phyloP scores from a whole-genome alignment of 768 basidiomycete genomes.

The Russula olivacea region DNA sequence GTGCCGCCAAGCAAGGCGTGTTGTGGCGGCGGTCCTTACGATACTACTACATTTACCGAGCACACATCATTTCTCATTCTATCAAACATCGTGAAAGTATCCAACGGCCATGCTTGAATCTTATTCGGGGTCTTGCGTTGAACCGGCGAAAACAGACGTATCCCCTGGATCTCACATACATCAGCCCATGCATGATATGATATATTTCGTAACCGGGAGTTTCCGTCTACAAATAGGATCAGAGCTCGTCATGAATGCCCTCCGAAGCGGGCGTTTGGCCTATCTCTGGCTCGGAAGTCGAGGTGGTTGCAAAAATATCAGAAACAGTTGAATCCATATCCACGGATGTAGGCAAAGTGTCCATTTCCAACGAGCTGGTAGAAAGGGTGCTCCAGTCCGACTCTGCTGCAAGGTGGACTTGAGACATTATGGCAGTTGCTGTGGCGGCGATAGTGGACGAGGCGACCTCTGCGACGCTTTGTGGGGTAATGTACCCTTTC shows the following conservation, averaged over 20 bases:
- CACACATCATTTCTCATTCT: too few relatives aligned
- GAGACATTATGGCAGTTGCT: neutral
- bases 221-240: neutral
- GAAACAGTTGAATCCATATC: neutral
- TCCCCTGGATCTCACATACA: neutral
- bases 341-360: neutral
- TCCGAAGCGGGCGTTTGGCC: neutral
- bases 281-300: neutral
- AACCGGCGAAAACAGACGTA: too few relatives aligned
- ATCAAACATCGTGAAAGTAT: too few relatives aligned
- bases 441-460: conserved; percentile 7
- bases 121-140: too few relatives aligned
- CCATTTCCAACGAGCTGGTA: neutral
- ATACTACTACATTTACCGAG: too few relatives aligned
- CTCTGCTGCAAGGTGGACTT: neutral
- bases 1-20: too few relatives aligned
- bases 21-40: too few relatives aligned
- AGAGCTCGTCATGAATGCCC: conserved; percentile 17
- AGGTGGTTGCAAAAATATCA: neutral
- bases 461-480: neutral
- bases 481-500: neutral
- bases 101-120: too few relatives aligned
- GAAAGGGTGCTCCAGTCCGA: neutral
- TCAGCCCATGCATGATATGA: neutral
- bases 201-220: neutral